Base-by-base conservation (phyloP, 2,329 filamentous ascomycete species). In the Ophiostoma tasmaniense region DNA sequence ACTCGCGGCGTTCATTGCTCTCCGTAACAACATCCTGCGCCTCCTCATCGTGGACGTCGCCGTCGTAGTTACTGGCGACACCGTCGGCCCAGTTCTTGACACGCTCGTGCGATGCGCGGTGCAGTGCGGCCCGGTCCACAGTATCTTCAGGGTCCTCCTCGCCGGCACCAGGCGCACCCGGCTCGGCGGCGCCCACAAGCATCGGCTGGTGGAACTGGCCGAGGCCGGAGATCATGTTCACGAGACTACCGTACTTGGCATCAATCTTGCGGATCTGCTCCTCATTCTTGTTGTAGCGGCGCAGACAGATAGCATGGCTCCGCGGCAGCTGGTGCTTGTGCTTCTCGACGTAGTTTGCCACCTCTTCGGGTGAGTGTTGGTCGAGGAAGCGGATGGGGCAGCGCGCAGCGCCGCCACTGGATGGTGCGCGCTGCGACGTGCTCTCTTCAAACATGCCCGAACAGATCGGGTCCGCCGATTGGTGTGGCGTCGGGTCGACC, bases 301-400 rank as follows among this genome's bases (percentile, higher is more conserved):
- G 89, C 71, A 98, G 88, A 78, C 94, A 98, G 62, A 97, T 87
- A 76, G 96, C 92, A 79, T 98, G 94, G 77, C 93, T 97, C 74
- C 94, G 87, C 11, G 94, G 94, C 68, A 98, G 86, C 78, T 97
- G 91, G 79, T 98, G 93, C 78, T 97, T 97, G 81, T 97, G 93
- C 67, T 89, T 93, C 77, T 97, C 92, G 75, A 98, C 92, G 77
- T 97, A 98, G 75, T 90, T 87, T 17, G 94, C 94, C 71, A 98
- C 89, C 76, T 97, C 93, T 80, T 97, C 92, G 1, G 94, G 92
- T 1, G 92, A 93, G 76, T 97, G 93, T 77, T 96, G 90, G 78
- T 97, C 90, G 76, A 97, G 83, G 80, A 90, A 97, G 65, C 94
- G 90, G 71, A 98, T 98, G 2, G 94, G 94, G 78, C 94, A 98